A percentile compares a stretch with the other conserved stretches of the same genome.
phyloP scores from a whole-genome alignment of 2,329 filamentous ascomycete genomes.

The Talaromyces atroroseus region DNA sequence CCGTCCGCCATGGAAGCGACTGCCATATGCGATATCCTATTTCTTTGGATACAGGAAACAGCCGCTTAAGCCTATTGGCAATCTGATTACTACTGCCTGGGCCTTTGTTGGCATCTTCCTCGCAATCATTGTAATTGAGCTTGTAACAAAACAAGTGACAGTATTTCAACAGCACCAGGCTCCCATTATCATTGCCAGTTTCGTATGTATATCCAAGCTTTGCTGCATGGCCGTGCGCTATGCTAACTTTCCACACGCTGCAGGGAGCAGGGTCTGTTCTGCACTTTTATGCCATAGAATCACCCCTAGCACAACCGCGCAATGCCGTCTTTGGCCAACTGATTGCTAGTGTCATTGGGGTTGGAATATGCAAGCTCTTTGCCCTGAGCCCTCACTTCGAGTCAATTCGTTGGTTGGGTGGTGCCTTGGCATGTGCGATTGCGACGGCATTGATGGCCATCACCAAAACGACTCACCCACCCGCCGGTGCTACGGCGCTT shows the following conservation, averaged over 20 bases:
- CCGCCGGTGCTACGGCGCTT: constrained; percentile 67
- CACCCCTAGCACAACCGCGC: constrained; percentile 67
- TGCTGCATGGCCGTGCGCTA: too few relatives aligned
- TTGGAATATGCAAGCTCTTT: constrained; percentile 62
- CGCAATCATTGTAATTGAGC: constrained; percentile 56
- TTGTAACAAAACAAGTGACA: constrained; percentile 51
- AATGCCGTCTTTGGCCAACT: constrained; percentile 65
- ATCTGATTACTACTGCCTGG: constrained; percentile 56
- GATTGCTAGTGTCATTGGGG: constrained; percentile 56
- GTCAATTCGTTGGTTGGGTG: constrained; percentile 58
- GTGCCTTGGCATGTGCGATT: constrained; percentile 59
- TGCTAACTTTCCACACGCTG: not conserved
- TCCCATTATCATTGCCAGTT: constrained; percentile 63
- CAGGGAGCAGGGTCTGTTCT: constrained; percentile 72
- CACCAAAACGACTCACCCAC: constrained; percentile 68
- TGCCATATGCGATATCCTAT: constrained; percentile 63
- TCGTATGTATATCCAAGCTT: constrained; percentile 48
- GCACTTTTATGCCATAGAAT: constrained; percentile 66
- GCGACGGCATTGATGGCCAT: constrained; percentile 62
- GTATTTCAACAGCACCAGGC: constrained; percentile 49
- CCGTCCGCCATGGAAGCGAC: constrained; percentile 54
- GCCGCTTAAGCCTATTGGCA: constrained; percentile 45
- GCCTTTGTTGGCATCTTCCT: constrained; percentile 60
- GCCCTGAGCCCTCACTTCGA: constrained; percentile 44
- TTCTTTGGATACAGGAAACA: constrained; percentile 60